Percentiles rank a stretch among this genome's conserved stretches.
phyloP scores from a whole-genome alignment of 2,329 filamentous ascomycete species.

The Teratosphaeria nubilosa region DNA sequence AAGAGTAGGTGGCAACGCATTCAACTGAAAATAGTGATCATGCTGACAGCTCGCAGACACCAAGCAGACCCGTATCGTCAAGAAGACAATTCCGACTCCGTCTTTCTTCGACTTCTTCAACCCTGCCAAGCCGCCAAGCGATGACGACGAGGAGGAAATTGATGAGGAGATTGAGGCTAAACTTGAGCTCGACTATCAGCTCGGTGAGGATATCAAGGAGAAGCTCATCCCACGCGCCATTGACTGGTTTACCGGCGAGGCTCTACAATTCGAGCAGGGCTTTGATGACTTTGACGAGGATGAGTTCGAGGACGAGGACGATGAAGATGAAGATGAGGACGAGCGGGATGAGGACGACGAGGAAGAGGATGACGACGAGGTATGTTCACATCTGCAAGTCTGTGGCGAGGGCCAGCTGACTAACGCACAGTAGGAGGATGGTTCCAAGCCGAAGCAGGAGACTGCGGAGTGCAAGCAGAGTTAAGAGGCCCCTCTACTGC shows the following conservation, averaged over 20 bases:
- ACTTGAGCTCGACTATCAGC: conserved; percentile 94
- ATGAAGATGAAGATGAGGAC: conserved; percentile 81
- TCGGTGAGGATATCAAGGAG: conserved; percentile 99
- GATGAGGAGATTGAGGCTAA: conserved; percentile 92
- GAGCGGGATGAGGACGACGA: conserved; percentile 77
- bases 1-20: conserved; percentile 63
- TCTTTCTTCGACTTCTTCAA: conserved; percentile 99
- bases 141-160: conserved; percentile 66
- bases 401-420: conserved; percentile 7
- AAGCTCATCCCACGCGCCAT: conserved; percentile 97
- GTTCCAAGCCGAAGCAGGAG: conserved; percentile 85
- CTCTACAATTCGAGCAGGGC: conserved; percentile 89
- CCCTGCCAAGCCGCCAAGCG: conserved; percentile 74
- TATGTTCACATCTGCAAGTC: conserved; percentile 17
- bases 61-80: conserved; percentile 96
- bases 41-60: conserved; percentile 54
- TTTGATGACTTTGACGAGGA: conserved; percentile 75
- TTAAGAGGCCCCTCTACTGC: conserved; percentile 32
- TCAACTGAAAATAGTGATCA: neutral
- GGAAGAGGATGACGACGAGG: conserved; percentile 41
- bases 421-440: conserved; percentile 58
- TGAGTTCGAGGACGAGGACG: conserved; percentile 81
- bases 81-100: conserved; percentile 97
- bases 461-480: conserved; percentile 94
- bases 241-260: conserved; percentile 99